Conservation (phyloP, 768 basidiomycete species). For the Lentinula sp. region DNA sequence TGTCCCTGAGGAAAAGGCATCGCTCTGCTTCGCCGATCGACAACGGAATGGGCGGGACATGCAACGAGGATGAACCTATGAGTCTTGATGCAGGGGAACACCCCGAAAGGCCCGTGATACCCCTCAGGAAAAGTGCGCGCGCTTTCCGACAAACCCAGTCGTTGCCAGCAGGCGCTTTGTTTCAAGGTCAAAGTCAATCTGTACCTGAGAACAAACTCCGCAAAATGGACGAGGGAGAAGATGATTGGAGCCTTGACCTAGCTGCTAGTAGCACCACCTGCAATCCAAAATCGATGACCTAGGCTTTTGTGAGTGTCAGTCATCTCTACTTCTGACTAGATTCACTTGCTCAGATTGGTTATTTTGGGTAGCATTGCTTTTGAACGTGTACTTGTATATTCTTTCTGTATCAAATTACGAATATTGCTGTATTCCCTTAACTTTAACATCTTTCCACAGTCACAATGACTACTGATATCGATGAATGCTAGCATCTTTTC, state of each 20-base stretch:
- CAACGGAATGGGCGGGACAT: slow-evolving; percentile 13
- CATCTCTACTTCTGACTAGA: not conserved
- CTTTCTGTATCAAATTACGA: not conserved
- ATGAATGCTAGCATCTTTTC: not conserved
- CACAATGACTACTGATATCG: not conserved
- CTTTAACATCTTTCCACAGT: not conserved
- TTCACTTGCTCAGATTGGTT: too few relatives aligned
- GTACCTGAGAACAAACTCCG: not conserved
- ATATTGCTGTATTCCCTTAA: not conserved
- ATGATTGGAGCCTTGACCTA: slow-evolving; percentile 33
- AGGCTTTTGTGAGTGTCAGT: not conserved
- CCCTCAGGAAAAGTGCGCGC: slow-evolving; percentile 29
- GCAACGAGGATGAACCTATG: slow-evolving; percentile 15
- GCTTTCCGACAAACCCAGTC: slow-evolving; percentile 28
- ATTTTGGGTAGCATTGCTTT: not conserved
- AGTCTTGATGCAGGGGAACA: slow-evolving; percentile 16
- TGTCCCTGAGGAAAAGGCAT: slow-evolving; percentile 28
- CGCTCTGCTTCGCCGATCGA: slow-evolving; percentile 22
- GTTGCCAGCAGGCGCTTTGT: slow-evolving; percentile 23
- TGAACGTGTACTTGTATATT: not conserved
- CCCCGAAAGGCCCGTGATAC: slow-evolving; percentile 31
- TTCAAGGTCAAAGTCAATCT: not conserved
- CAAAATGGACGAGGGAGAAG: slow-evolving; percentile 18
- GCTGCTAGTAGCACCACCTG: slow-evolving; percentile 12
- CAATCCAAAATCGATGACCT: slow-evolving; percentile 13